Percentiles rank a stretch among this genome's conserved stretches.
phyloP scores from a whole-genome alignment of 2,329 filamentous ascomycete species.

The Diaporthe ilicicola region DNA sequence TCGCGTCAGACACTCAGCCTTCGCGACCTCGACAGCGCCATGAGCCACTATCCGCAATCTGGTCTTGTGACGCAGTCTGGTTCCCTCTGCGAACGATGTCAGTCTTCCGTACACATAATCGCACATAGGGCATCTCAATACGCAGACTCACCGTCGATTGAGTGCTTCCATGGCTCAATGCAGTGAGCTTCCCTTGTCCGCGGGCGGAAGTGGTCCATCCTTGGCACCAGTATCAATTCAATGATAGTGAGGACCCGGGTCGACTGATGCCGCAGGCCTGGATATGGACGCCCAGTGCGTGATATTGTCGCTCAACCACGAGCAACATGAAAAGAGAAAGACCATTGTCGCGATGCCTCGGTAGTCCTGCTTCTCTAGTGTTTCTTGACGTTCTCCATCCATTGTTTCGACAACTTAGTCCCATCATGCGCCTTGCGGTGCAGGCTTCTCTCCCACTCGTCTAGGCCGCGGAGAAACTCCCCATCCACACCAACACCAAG shows the following conservation, averaged over 20 bases:
- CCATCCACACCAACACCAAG: constrained; percentile 69
- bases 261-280: too few species aligned
- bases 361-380: constrained; percentile 30
- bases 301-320: background rate
- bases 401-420: constrained; percentile 73
- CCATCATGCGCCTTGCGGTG: constrained; percentile 81
- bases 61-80: background rate
- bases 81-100: background rate
- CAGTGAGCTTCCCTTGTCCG: too few species aligned
- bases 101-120: background rate
- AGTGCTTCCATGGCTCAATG: too few species aligned
- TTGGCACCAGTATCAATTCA: too few species aligned
- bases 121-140: background rate
- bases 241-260: too few species aligned
- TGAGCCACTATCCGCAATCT: background rate
- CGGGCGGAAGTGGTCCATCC: background rate
- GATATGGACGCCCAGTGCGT: background rate
- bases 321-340: background rate
- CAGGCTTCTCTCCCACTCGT: constrained; percentile 85
- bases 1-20: background rate
- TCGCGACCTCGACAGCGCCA: background rate
- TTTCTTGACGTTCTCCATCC: constrained; percentile 71
- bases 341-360: background rate
- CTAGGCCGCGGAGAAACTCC: constrained; percentile 87
- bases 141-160: background rate